phyloP scores from a whole-genome alignment of 108 stramenopile genomes.

The Fistulifera pelliculosa region DNA sequence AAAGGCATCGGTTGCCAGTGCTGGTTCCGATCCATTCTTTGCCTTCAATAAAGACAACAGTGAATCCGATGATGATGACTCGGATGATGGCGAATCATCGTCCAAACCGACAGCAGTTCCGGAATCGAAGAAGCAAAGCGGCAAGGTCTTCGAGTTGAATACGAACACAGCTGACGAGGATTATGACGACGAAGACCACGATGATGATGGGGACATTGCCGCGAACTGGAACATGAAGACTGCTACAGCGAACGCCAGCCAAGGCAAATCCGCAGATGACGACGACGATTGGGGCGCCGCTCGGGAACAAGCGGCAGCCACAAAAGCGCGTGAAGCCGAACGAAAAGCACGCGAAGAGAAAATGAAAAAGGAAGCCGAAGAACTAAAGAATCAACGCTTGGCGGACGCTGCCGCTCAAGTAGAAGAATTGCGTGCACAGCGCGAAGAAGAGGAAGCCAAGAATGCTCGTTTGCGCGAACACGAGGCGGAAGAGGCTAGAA shows the following conservation, averaged over 20 bases:
- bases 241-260: conserved; percentile 26
- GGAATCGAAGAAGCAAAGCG: neutral
- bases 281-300: conserved; percentile 83
- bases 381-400: conserved; percentile 53
- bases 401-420: conserved; percentile 70
- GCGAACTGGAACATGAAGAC: conserved; percentile 62
- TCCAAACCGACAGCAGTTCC: neutral
- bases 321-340: conserved; percentile 70
- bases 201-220: conserved; percentile 32
- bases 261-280: conserved; percentile 35
- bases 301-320: conserved; percentile 55
- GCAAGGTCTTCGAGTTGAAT: conserved; percentile 4
- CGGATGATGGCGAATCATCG: conserved; percentile 26
- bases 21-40: conserved; percentile 51
- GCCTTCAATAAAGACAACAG: conserved; percentile 63
- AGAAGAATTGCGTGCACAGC: conserved; percentile 66
- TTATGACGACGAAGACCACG: conserved; percentile 59
- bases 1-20: conserved; percentile 14
- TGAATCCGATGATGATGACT: conserved; percentile 38
- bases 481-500: conserved; percentile 55
- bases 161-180: conserved; percentile 5
- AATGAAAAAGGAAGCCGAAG: conserved; percentile 63
- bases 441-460: conserved; percentile 56
- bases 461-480: conserved; percentile 61
- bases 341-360: conserved; percentile 78